A percentile compares a stretch with the other conserved stretches of the same genome.
Evolutionary conservation across 306 rosid species (phyloP).

Genomic region (Cucumis melo): DNA sequence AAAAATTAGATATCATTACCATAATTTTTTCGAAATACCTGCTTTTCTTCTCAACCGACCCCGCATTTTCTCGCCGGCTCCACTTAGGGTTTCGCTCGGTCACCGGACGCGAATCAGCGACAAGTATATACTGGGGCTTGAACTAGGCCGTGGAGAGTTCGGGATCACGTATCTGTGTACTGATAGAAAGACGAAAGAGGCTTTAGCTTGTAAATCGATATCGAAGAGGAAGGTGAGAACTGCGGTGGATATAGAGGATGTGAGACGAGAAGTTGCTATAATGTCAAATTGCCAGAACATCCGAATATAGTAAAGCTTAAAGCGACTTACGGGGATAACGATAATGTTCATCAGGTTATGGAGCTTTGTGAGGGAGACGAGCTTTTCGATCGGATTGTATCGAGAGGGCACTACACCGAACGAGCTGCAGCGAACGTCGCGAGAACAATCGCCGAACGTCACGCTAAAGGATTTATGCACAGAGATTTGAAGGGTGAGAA

Average conservation of each 20-base stretch:
- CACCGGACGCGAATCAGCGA: constrained; percentile 63
- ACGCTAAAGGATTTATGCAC: too few species aligned
- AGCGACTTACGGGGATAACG: constrained; percentile 12
- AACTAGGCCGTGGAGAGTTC: constrained; percentile 94
- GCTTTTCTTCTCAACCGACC: constrained; percentile 19
- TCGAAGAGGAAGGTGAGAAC: constrained; percentile 91
- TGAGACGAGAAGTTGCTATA: constrained; percentile 10
- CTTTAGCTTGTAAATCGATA: constrained; percentile 85
- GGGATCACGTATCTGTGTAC: constrained; percentile 94
- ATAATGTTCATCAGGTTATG: constrained; percentile 12
- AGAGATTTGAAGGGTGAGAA: too few species aligned
- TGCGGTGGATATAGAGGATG: constrained; percentile 18
- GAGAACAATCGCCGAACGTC: constrained; percentile 1
- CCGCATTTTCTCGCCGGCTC: constrained; percentile 32
- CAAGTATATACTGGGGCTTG: too few species aligned
- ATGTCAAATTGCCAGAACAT: constrained; percentile 14
- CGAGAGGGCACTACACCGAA: constrained; percentile 13
- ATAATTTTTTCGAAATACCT: constrained; percentile 16
- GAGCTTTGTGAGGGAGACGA: constrained; percentile 15
- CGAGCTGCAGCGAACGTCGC: too few species aligned
- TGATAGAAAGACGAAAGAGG: constrained; percentile 68
- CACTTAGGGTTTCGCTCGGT: constrained; percentile 65
- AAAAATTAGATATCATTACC: not conserved
- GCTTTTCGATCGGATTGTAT: constrained; percentile 18
- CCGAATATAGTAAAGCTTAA: constrained; percentile 16